Base-by-base conservation (phyloP, 2,329 filamentous ascomycete species). In the Colletotrichum ledebouriae region DNA sequence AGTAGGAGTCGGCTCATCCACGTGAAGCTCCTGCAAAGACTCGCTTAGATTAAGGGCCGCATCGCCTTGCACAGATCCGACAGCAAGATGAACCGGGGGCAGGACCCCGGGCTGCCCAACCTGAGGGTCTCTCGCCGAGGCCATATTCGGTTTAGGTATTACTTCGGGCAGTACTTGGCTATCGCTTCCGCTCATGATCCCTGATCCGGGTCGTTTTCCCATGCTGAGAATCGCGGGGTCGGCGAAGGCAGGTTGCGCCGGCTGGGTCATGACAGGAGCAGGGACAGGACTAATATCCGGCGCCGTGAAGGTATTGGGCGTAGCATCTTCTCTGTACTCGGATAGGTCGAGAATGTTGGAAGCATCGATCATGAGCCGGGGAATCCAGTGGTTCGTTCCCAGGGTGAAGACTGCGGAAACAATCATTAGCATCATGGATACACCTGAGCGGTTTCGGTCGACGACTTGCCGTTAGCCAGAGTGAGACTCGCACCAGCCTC, bases 221-320 rank as follows among this genome's bases (percentile, higher is more conserved):
- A 93, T 87, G 75, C 92, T 94, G 52, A 97, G 77, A 63, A 97
- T 97, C 3, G 93, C 93, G 11, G 93, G 93, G 73, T 97, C 93
- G n/a, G 90, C 85, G 74, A 96, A 94, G 0, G 83, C 74, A 34
- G 81, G 73, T 71, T 81, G 77, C 59, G 73, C 67, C 50, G 74
- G 72, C 42, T 74, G 77, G 59, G 75, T 65, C 22, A 76, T 64
- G 5, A 71, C 60, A 15, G 77, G 71, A 13, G 75, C 73, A 22
- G 75, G 65, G 47, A 72, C 60, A 64, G 74, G 62, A 71, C 73
- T 73, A 63, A 71, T 63, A 33, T 72, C 59, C 22, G 76, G 72
- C 65, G 75, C 71, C 20, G 70, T 69, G 46, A 77, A 74, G 4
- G 74, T 74, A n/a, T 73, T 73, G 37, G 76, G 73, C 29, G 73